A percentile compares a stretch with the other conserved stretches of the same genome.
These are phyloP conservation scores for Cryptococcus sp. DNA, from an alignment of 1,284 basidiomycete species.

Conservation along the genomic window DNA sequence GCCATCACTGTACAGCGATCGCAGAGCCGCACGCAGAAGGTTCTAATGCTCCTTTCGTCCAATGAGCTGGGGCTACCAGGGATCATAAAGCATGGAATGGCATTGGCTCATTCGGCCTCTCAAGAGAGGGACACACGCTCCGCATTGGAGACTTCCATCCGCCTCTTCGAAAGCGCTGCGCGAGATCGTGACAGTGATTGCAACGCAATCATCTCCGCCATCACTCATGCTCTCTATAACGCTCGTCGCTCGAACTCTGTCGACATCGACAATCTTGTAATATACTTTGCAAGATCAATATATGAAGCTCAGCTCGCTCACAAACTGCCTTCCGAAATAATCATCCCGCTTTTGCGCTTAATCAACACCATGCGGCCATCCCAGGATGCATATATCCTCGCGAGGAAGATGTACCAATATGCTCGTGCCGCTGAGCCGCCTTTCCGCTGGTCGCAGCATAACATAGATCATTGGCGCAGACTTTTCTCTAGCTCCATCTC, in stretches of 20 bases:
- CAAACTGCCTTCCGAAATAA: conserved; percentile 8
- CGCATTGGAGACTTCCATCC: conserved; percentile 10
- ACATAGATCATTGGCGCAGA: conserved; percentile 19
- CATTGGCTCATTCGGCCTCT: neutral
- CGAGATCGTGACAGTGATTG: conserved; percentile 9
- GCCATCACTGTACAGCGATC: neutral
- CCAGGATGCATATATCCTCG: conserved; percentile 22
- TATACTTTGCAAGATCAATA: conserved; percentile 11
- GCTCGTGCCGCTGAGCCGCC: conserved; percentile 17
- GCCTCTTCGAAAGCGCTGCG: conserved; percentile 15
- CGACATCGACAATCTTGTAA: conserved; percentile 11
- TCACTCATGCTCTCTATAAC: conserved; percentile 8
- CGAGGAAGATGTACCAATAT: conserved; percentile 24
- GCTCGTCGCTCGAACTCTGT: neutral
- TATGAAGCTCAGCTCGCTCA: conserved; percentile 8
- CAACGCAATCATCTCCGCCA: conserved; percentile 2
- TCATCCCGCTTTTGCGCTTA: conserved; percentile 17
- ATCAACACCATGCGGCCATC: conserved; percentile 8
- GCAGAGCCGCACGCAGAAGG: conserved; percentile 13
- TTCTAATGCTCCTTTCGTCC: conserved; percentile 8
- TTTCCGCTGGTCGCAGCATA: conserved; percentile 18
- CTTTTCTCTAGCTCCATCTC: conserved; percentile 27
- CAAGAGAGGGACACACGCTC: neutral
- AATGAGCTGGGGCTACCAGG: conserved; percentile 6
- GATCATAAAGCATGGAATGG: conserved; percentile 7